Conservation (phyloP, 2,329 filamentous ascomycete genomes). For the Aspergillus oerlinghausenensis region DNA sequence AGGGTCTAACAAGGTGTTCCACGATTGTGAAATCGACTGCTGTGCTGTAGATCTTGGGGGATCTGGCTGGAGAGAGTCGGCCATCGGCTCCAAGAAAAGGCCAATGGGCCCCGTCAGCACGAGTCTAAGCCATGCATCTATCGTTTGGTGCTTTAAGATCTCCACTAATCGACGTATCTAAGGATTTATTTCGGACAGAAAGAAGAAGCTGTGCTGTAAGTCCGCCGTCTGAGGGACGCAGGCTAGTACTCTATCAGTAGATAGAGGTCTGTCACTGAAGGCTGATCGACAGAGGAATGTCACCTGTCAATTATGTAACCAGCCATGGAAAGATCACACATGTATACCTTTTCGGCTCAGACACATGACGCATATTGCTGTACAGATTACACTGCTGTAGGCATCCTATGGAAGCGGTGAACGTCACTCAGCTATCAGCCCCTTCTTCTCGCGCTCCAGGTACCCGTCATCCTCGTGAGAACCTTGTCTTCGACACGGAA, state of each 20-base stretch:
- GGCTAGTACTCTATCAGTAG: background rate
- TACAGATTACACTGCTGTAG: background rate
- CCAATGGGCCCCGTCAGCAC: background rate
- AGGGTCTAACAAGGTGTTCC: background rate
- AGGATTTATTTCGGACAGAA: background rate
- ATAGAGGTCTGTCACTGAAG: background rate
- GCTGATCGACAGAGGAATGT: background rate
- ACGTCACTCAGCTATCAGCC: background rate
- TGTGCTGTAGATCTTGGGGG: background rate
- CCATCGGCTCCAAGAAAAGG: background rate
- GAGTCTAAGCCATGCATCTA: background rate
- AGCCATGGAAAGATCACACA: background rate
- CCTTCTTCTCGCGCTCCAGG: background rate
- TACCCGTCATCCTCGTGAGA: background rate
- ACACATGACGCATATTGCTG: background rate
- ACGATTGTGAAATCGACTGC: background rate
- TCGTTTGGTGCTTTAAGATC: background rate
- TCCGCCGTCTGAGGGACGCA: background rate
- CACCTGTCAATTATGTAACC: background rate
- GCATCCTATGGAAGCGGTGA: conserved; percentile 5
- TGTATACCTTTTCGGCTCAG: background rate
- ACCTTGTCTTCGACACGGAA: background rate
- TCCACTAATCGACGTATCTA: background rate
- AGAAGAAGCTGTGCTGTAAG: background rate
- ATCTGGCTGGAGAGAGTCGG: background rate